These are phyloP conservation scores for Trypanosomatidae sp. DNA, from an alignment of 208 protist species.

Conservation along the genomic window DNA sequence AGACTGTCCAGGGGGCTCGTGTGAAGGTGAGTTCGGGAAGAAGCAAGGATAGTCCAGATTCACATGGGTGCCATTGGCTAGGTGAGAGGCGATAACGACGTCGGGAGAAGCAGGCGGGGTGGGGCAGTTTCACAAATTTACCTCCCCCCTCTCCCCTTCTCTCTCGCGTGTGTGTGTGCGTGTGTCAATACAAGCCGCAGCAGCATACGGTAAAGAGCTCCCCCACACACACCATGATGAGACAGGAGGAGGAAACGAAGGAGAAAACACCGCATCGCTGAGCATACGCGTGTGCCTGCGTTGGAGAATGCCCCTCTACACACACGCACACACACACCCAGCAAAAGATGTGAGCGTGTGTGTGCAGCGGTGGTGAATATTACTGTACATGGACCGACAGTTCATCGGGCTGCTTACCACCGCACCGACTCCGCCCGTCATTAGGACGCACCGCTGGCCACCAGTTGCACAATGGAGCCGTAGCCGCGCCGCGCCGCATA, in stretches of 20 bases:
- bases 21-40: not conserved
- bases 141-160: no score
- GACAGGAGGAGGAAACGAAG: not conserved
- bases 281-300: not conserved
- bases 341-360: not conserved
- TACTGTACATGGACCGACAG: slow-evolving; percentile 1
- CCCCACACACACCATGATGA: not conserved
- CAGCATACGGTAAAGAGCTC: not conserved
- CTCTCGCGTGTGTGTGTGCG: not conserved
- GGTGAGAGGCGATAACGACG: no score
- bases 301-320: not conserved
- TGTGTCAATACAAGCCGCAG: not conserved
- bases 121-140: no score
- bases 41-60: no score
- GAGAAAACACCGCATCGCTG: not conserved
- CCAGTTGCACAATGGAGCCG: slow-evolving; percentile 43
- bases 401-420: not conserved
- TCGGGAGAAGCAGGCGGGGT: no score
- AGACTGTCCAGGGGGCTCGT: not conserved
- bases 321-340: not conserved
- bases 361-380: not conserved
- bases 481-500: slow-evolving; percentile 79
- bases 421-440: not conserved
- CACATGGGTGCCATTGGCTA: no score
- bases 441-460: slow-evolving; percentile 11